Base-by-base conservation (phyloP, 2,329 filamentous ascomycete species). In the Metarhizium sp. region DNA sequence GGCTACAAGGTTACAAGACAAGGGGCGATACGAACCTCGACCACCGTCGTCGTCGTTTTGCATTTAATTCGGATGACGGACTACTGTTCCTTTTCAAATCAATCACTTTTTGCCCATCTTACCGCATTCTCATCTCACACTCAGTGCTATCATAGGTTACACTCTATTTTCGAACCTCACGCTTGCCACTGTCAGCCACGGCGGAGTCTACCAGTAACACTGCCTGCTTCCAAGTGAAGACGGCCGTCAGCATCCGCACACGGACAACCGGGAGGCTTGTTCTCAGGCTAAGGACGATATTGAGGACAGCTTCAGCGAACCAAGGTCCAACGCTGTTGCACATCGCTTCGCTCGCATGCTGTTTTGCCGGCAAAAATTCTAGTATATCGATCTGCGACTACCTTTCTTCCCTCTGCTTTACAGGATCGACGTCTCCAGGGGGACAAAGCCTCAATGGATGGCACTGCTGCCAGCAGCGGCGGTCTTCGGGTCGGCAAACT, bases 401-500 rank as follows among this genome's bases (percentile, higher is more conserved):
- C 13, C 38, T 40, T 40, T 40, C 38, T 40, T 16, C 2, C 25
- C 42, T 16, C 18, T 45, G 42, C n/a, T 5, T 20, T 4, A 6
- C 34, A 47, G 36, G 18, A 43, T 30, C 20, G 38, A 45, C 11
- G n/a, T 30, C 34, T n/a, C 53, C 38, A 13, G 18, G 54, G 38
- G 48, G 48, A 20, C 38, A 16, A 11, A 30, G 20, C 29, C n/a
- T 34, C 51, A 53, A 62, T 61, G 59, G 59, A 59, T 36, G 57
- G 57, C 59, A 59, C 51, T 49, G 2, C 38, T 40, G 58, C 48
- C 42, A 32, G 52, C 52, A 57, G 72, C 13, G 67, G n/a, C 16
- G 36, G 36, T 4, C 25, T 38, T 3, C 49, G 32, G 8, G 49
- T 81, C 47, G 73, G 71, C 56, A 82, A 80, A 67, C 72, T 84